Conservation (phyloP, 2,329 filamentous ascomycete genomes). For the Trichoderma sp. region DNA sequence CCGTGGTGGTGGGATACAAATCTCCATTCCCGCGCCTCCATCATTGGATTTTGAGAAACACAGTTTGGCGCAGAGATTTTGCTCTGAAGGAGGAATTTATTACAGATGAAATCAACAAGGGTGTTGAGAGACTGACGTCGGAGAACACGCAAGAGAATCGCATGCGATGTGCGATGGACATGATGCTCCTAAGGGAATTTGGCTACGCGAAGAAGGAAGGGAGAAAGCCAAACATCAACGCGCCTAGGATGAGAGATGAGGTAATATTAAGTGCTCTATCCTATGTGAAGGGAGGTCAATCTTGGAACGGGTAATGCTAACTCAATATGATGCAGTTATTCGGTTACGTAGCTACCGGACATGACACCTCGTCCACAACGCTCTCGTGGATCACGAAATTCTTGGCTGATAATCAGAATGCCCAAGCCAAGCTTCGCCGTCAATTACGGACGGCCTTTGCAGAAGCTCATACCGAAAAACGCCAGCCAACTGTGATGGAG, state of each 20-base stretch:
- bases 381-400: conserved; percentile 3
- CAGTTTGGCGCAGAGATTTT: not conserved
- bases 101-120: not conserved
- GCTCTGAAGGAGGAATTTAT: not conserved
- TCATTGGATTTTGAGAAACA: not conserved
- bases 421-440: conserved; percentile 1
- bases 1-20: not conserved
- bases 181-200: not conserved
- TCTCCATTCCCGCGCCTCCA: conserved; percentile 4
- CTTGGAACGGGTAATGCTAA: not conserved
- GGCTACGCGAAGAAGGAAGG: not conserved
- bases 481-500: not conserved
- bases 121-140: not conserved
- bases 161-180: conserved; percentile 9
- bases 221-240: conserved; percentile 1
- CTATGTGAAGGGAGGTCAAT: not conserved
- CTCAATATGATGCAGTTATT: not conserved
- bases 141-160: not conserved
- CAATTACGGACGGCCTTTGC: not conserved
- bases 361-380: conserved; percentile 4
- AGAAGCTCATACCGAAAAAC: not conserved
- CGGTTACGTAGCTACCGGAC: not conserved
- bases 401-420: not conserved
- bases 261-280: not conserved
- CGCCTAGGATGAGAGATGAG: conserved; percentile 1